Percentiles rank a stretch among this genome's conserved stretches.
Conservation (phyloP, 768 basidiomycete genomes). For the Auricularia sp. region DNA sequence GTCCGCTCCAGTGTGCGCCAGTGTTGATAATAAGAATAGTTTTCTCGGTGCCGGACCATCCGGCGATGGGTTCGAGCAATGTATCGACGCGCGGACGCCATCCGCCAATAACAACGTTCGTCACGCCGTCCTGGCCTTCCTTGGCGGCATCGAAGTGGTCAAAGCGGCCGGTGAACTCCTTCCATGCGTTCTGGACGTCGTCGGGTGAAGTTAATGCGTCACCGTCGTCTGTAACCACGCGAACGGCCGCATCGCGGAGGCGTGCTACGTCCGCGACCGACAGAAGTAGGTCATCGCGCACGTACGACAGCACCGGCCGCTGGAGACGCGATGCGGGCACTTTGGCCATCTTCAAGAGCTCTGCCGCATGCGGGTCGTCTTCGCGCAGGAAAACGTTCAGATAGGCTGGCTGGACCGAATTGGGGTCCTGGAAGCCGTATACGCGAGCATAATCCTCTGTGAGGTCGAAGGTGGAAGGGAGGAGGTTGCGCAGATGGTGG, state of each 20-base stretch:
- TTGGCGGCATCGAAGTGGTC: background rate
- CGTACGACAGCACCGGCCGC: background rate
- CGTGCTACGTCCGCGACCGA: background rate
- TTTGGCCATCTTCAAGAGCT: background rate
- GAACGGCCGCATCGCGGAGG: background rate
- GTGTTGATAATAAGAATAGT: background rate
- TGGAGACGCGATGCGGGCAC: background rate
- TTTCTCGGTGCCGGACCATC: background rate
- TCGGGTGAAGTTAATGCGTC: background rate
- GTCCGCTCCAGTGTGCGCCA: conserved; percentile 1
- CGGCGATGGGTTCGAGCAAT: background rate
- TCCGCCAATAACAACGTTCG: background rate
- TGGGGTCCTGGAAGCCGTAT: background rate
- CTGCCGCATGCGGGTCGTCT: background rate
- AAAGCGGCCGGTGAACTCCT: background rate
- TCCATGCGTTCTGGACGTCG: background rate
- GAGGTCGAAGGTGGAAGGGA: background rate
- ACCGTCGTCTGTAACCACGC: background rate
- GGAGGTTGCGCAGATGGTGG: background rate
- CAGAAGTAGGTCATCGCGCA: background rate
- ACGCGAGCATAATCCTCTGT: background rate
- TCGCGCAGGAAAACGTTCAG: background rate
- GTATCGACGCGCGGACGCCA: background rate
- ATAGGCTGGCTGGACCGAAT: background rate
- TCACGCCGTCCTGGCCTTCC: background rate